These are phyloP conservation scores for Moniliella sp. DNA, from an alignment of 1,284 basidiomycete genomes.

Conservation along the genomic window DNA sequence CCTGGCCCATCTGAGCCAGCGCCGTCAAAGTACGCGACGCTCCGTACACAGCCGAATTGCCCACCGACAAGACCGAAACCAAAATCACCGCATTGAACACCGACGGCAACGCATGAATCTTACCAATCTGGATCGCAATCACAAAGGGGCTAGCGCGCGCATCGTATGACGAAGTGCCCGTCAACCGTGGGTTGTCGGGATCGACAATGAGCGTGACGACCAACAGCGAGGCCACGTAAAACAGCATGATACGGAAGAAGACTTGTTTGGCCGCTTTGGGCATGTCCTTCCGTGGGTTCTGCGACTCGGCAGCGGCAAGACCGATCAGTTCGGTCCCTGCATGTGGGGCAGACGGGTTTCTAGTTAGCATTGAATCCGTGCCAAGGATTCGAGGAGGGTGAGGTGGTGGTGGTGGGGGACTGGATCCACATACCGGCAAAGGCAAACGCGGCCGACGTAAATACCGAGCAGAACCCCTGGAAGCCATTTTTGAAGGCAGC, in stretches of 20 bases:
- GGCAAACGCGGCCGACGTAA: conserved; percentile 26
- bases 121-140: conserved; percentile 36
- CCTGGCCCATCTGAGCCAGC: conserved; percentile 34
- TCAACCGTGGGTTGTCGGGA: conserved; percentile 16
- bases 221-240: conserved; percentile 41
- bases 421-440: no score
- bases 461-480: conserved; percentile 29
- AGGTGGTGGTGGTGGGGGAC: neutral
- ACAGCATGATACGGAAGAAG: conserved; percentile 37
- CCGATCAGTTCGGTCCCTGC: conserved; percentile 42
- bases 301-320: conserved; percentile 45
- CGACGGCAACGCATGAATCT: conserved; percentile 36
- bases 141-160: conserved; percentile 37
- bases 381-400: neutral
- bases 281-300: conserved; percentile 37
- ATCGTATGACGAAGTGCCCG: conserved; percentile 11
- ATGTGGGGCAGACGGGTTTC: conserved; percentile 22
- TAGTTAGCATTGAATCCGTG: conserved; percentile 7
- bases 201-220: conserved; percentile 43
- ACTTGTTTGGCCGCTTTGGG: conserved; percentile 39
- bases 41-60: conserved; percentile 35
- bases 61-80: conserved; percentile 34
- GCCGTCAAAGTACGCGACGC: conserved; percentile 35
- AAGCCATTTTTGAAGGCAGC: conserved; percentile 28
- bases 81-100: conserved; percentile 39